A percentile compares a stretch with the other conserved stretches of the same genome.
These are phyloP conservation scores for Millerozyma miso DNA, from an alignment of 805 yeast genomes.

Conservation along the genomic window DNA sequence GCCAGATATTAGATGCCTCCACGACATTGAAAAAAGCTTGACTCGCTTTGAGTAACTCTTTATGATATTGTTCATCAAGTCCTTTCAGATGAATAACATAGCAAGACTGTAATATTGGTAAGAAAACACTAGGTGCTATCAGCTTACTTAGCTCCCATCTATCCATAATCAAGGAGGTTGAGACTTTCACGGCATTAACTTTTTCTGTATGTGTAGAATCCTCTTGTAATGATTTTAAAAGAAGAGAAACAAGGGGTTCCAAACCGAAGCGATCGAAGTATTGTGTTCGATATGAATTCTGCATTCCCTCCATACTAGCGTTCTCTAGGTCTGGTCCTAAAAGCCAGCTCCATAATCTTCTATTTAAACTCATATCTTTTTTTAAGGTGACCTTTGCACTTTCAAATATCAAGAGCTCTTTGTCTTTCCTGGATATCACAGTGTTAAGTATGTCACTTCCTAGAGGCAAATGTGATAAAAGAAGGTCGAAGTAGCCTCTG, in stretches of 20 bases:
- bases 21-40: slow-evolving; percentile 78
- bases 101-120: slow-evolving; percentile 57
- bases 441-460: slow-evolving; percentile 52
- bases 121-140: slow-evolving; percentile 64
- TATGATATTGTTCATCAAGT: slow-evolving; percentile 16
- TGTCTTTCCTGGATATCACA: slow-evolving; percentile 49
- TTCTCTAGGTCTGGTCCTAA: slow-evolving; percentile 63
- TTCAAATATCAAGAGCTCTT: slow-evolving; percentile 52
- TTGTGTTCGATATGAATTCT: slow-evolving; percentile 32
- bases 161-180: slow-evolving; percentile 71
- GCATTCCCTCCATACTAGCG: slow-evolving; percentile 5
- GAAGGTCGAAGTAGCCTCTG: slow-evolving; percentile 82
- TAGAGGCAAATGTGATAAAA: slow-evolving; percentile 64
- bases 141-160: slow-evolving; percentile 89
- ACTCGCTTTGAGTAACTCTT: slow-evolving; percentile 53
- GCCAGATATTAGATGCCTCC: slow-evolving; percentile 79
- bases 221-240: slow-evolving; percentile 45
- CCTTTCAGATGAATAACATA: slow-evolving; percentile 10
- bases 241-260: slow-evolving; percentile 45
- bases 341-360: slow-evolving; percentile 92
- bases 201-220: slow-evolving; percentile 18
- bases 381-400: slow-evolving; percentile 68
- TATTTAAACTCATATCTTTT: slow-evolving; percentile 89
- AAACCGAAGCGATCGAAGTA: slow-evolving; percentile 63
- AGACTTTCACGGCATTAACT: slow-evolving; percentile 56